phyloP scores from a whole-genome alignment of 495 filamentous ascomycete species.

The Lindgomyces ingoldianus region DNA sequence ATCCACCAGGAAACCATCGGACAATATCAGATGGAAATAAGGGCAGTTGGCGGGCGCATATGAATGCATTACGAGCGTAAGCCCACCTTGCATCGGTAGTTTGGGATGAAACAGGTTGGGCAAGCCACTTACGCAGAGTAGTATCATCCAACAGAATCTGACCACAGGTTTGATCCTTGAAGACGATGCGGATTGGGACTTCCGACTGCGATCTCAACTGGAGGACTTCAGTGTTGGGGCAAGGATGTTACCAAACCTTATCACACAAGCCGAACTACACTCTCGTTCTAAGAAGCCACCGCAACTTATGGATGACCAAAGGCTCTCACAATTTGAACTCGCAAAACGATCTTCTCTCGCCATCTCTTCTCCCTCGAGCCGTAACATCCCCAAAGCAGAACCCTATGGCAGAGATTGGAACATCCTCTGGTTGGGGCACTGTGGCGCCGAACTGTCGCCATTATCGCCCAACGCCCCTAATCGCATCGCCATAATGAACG shows the following conservation, averaged over 20 bases:
- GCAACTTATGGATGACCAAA: not conserved
- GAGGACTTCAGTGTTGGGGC: conserved; percentile 10
- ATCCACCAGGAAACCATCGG: conserved; percentile 29
- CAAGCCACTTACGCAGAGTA: not conserved
- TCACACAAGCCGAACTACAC: not conserved
- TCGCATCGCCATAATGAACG: conserved; percentile 31
- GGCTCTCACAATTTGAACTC: not conserved
- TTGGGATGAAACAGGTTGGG: not conserved
- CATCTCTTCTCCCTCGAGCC: not conserved
- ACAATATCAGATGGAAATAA: conserved; percentile 7
- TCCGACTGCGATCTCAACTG: conserved; percentile 26
- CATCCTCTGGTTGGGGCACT: conserved; percentile 38
- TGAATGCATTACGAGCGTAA: conserved; percentile 31
- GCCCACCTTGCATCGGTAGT: not conserved
- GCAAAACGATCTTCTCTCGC: conserved; percentile 19
- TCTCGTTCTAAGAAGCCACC: not conserved
- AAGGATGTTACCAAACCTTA: not conserved
- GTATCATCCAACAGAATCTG: conserved; percentile 23
- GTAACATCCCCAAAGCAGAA: not conserved
- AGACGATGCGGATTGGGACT: conserved; percentile 40
- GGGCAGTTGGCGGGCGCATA: conserved; percentile 37
- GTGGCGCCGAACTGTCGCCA: conserved; percentile 34
- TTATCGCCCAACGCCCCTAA: conserved; percentile 19
- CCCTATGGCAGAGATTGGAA: conserved; percentile 61
- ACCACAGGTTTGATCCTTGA: conserved; percentile 34